Conservation (phyloP, 108 stramenopile species). For the Hondaea fermentalgiana region DNA sequence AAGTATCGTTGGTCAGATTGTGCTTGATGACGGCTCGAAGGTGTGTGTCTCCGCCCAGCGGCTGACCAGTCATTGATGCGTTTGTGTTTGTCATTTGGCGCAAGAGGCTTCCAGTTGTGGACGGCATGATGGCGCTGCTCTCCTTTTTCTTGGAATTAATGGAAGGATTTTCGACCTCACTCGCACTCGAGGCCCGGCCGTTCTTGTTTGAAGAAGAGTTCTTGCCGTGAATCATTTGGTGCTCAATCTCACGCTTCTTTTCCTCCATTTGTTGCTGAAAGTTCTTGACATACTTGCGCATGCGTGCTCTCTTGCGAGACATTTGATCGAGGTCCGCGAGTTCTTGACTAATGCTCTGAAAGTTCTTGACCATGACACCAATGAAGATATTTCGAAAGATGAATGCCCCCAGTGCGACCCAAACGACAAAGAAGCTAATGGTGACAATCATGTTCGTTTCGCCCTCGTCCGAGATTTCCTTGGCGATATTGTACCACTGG, state of each 20-base stretch:
- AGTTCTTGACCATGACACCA: slow-evolving; percentile 14
- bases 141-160: too few relatives aligned
- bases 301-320: background rate
- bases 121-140: too few relatives aligned
- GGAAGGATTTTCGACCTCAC: too few relatives aligned
- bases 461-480: background rate
- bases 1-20: background rate
- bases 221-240: background rate
- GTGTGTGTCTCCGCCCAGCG: too few relatives aligned
- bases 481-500: slow-evolving; percentile 18
- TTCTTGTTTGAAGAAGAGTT: too few relatives aligned
- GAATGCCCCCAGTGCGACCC: slow-evolving; percentile 4
- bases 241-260: background rate
- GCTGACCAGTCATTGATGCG: too few relatives aligned
- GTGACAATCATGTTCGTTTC: background rate
- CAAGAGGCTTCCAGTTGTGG: too few relatives aligned
- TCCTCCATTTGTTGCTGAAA: slow-evolving; percentile 11
- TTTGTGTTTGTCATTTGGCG: too few relatives aligned
- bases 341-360: background rate
- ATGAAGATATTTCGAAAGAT: slow-evolving; percentile 18
- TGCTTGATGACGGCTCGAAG: background rate
- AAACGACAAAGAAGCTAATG: background rate
- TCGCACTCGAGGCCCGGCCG: too few relatives aligned
- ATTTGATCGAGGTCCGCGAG: background rate
- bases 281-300: background rate